A percentile compares a stretch with the other conserved stretches of the same genome.
Evolutionary conservation across 176 grass and related monocot species (phyloP).

Genomic region (Tillandsia leiboldiana): DNA sequence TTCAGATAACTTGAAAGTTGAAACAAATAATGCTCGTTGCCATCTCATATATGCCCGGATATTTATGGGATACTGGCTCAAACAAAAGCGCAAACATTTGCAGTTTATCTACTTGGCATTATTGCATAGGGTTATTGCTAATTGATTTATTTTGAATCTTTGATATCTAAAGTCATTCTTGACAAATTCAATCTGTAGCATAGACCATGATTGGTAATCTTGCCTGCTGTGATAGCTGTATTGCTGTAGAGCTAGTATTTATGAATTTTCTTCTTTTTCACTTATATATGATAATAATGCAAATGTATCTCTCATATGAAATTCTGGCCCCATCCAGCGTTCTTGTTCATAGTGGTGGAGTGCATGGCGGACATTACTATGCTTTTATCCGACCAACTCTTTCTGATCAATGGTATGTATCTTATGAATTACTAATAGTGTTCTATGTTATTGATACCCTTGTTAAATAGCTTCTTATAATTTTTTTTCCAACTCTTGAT

Average conservation of each 20-base stretch:
- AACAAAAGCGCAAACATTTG: no score
- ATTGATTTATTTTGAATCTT: constrained; percentile 1
- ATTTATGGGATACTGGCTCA: no score
- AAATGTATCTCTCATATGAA: constrained; percentile 25
- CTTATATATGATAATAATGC: not conserved
- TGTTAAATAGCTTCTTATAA: no score
- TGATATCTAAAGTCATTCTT: constrained; percentile 1
- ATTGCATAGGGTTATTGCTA: constrained; percentile 2
- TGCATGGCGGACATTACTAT: constrained; percentile 93
- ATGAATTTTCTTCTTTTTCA: not conserved
- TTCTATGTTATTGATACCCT: not conserved
- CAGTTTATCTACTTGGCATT: not conserved
- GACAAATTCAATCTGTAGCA: no score
- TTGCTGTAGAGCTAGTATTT: no score
- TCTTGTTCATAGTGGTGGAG: constrained; percentile 92
- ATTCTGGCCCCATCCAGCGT: constrained; percentile 40
- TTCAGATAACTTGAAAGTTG: no score
- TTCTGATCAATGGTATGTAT: constrained; percentile 61
- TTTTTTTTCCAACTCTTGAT: no score
- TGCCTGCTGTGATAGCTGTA: no score
- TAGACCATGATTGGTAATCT: no score
- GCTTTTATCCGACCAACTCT: constrained; percentile 79
- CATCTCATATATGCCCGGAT: no score
- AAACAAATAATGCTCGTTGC: no score
- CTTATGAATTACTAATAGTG: constrained; percentile 3